A percentile compares a stretch with the other conserved stretches of the same genome.
phyloP scores from a whole-genome alignment of 2,329 filamentous ascomycete genomes.

The Neonectria magnoliae region DNA sequence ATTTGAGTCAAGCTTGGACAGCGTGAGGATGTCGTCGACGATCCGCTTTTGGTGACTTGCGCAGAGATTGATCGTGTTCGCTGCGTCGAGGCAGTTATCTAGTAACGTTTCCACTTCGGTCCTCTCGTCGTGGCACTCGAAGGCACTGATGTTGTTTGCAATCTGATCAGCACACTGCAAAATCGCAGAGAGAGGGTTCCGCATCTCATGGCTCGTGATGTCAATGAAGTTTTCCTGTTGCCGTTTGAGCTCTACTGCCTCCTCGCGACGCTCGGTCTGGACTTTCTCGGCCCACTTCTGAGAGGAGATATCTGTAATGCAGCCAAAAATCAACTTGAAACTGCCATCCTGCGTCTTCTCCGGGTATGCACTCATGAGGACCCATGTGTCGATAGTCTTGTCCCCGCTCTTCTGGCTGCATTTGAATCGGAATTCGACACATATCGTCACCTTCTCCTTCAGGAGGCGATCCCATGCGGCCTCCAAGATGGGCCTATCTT shows the following conservation, averaged over 20 bases:
- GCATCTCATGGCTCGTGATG: constrained; percentile 80
- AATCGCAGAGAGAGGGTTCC: constrained; percentile 79
- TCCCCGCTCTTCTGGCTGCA: constrained; percentile 70
- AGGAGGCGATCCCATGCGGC: constrained; percentile 71
- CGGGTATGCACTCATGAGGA: constrained; percentile 79
- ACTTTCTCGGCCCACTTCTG: constrained; percentile 87
- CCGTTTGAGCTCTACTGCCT: constrained; percentile 82
- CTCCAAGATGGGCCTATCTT: constrained; percentile 69
- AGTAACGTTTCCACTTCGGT: constrained; percentile 60
- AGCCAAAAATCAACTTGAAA: constrained; percentile 81
- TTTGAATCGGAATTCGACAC: constrained; percentile 80
- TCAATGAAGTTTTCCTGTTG: constrained; percentile 79
- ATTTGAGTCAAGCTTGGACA: constrained; percentile 77
- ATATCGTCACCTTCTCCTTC: constrained; percentile 69
- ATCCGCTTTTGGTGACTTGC: constrained; percentile 82
- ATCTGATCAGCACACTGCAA: constrained; percentile 83
- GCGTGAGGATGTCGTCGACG: constrained; percentile 73
- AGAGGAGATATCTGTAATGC: constrained; percentile 85
- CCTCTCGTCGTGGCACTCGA: constrained; percentile 50
- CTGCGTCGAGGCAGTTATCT: constrained; percentile 73
- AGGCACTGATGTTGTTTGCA: constrained; percentile 57
- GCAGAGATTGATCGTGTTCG: constrained; percentile 84
- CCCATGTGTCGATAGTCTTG: constrained; percentile 76
- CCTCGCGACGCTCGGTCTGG: constrained; percentile 79
- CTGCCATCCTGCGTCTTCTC: constrained; percentile 72